Evolutionary conservation across 805 yeast genomes (phyloP), one percentile per base, ranked within the genome.

Genomic region (Debaryomyces prosopidis): DNA sequence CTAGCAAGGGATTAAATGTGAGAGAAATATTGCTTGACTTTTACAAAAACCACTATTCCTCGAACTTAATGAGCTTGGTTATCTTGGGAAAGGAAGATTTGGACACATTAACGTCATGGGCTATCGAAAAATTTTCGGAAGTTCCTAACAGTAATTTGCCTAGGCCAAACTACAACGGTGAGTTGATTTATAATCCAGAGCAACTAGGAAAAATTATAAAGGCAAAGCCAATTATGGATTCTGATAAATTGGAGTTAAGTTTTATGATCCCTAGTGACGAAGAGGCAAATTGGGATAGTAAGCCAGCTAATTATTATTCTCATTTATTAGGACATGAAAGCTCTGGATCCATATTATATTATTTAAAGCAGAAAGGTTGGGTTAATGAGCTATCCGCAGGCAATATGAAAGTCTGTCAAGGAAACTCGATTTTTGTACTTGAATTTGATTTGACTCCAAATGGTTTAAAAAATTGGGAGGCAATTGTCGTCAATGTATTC

Each of bases 301-400:
- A 81, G 53, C 96, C 97, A 0, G 75, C 80, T 5, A 80, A 76
- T 45, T 87, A 89, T 64, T 77, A 71, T 52, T 80, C 91, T 16
- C 97, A 94, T 63, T 71, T 94, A 43, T 69, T 92, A 39, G 98
- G 98, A 34, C 98, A 92, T 64, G 99, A 92, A 68, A 87, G 94
- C 39, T 76, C 84, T 40, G 98, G 98, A 1, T 89, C 97, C 1
- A 63, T 92, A 15, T 72, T 89, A 30, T 79, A 83, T 45, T 77
- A 75, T 51, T 77, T 92, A 52, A 92, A 89, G 66, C 70, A 77
- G 51, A 59, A 58, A 45, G 87, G 91, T 11, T 87, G 91, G 89
- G 96, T 92, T 5, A 85, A 80, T 53, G 84, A 80, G 14, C 73
- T 92, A 42, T 80, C 89, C 31, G 82, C 90, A 28, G 96, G 96